Evolutionary conservation across 2,329 filamentous ascomycete genomes (phyloP).

Genomic region (Rhinocladiella similis): DNA sequence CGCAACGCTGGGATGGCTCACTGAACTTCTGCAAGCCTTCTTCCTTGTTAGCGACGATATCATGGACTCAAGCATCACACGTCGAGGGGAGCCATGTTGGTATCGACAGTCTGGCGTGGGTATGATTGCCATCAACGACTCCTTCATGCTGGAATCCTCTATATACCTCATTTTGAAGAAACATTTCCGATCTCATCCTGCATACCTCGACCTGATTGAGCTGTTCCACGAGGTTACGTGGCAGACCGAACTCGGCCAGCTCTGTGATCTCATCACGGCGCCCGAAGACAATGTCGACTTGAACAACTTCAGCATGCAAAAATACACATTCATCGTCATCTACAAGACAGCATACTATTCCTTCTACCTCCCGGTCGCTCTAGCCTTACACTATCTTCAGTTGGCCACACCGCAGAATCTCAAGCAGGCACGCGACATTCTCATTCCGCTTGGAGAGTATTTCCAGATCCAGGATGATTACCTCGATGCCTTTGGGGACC

Average conservation of each 20-base stretch:
- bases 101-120: conserved; percentile 87
- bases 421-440: conserved; percentile 82
- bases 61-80: conserved; percentile 95
- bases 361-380: conserved; percentile 94
- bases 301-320: conserved; percentile 90
- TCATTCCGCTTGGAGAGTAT: conserved; percentile 97
- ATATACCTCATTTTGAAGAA: conserved; percentile 94
- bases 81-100: conserved; percentile 94
- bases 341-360: conserved; percentile 99
- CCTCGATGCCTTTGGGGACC: conserved; percentile 94
- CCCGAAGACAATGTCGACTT: conserved; percentile 92
- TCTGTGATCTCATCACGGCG: conserved; percentile 91
- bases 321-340: conserved; percentile 97
- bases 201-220: conserved; percentile 89
- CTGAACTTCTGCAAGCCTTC: conserved; percentile 96
- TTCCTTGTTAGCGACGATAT: conserved; percentile 99
- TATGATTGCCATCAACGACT: conserved; percentile 97
- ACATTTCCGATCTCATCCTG: conserved; percentile 82
- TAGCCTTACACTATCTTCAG: conserved; percentile 82
- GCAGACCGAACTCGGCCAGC: conserved; percentile 94
- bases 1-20: conserved; percentile 92
- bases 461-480: conserved; percentile 99
- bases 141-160: conserved; percentile 87
- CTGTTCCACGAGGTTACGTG: conserved; percentile 93
- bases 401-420: conserved; percentile 86